Evolutionary conservation across 2,329 filamentous ascomycete genomes (phyloP), one percentile per base, ranked within the genome.

Genomic region (Ophiocordyceps unilateralis): DNA sequence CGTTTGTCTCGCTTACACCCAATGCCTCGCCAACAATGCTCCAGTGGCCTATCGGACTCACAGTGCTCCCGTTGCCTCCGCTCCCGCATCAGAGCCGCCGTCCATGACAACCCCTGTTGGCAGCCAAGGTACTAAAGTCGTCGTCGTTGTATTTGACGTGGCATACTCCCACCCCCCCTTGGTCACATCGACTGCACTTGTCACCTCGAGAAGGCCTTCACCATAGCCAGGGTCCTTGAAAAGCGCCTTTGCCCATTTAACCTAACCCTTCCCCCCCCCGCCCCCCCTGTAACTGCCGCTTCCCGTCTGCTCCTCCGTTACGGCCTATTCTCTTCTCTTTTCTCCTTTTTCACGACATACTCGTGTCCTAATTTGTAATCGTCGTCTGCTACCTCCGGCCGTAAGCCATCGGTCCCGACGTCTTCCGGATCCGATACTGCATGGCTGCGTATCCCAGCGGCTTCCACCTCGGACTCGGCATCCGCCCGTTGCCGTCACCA

Each of bases 101-200:
- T 43, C 30, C 32, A n/a, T 42, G 30, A 38, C 41, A 44, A 41
- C 39, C 42, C 39, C 34, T 39, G 37, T 43, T 19, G 34, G n/a
- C n/a, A 43, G 39, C 20, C 42, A 40, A 23, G 24, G 10, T 23
- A 41, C 40, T 41, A 47, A 42, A 37, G 17, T 39, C 39, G n/a
- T 40, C 12, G 45, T 46, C 45, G 47, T 40, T 39, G 41, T 41
- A 46, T 44, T 47, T 44, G 45, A 46, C 45, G 41, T 38, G 41
- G 41, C 41, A 41, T 32, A 30, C 15, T 34, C 19, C 26, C 40
- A 42, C 34, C 28, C 34, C 32, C 41, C 23, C 23, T n/a, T 12
- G 20, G 11, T 17, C 40, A 32, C 34, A 17, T 39, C 17, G 12
- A 39, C 17, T 9, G n/a, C n/a, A n/a, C n/a, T n/a, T 10, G 37